Conservation (phyloP, 352 stramenopile genomes). For the Poterioochromonas sp. region DNA sequence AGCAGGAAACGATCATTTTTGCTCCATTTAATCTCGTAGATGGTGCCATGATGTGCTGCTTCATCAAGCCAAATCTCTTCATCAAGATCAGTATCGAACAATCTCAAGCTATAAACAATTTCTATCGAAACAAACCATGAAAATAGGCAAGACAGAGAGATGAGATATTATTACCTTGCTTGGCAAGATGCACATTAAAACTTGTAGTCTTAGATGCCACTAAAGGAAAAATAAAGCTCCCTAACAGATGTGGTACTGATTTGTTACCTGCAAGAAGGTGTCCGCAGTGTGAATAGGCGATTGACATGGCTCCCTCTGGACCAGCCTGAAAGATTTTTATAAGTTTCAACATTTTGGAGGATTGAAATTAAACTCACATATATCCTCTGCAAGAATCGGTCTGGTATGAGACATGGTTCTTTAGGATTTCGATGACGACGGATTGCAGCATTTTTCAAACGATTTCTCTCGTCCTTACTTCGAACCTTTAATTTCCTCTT, state of each 20-base stretch:
- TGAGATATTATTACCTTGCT: not conserved
- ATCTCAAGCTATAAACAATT: not conserved
- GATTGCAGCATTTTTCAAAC: not conserved
- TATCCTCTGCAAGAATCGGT: not conserved
- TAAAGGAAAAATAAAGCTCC: no score
- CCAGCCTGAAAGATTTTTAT: not conserved
- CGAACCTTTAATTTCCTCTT: not conserved
- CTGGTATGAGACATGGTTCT: slow-evolving; percentile 11
- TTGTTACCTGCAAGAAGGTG: slow-evolving; percentile 8
- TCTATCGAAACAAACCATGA: not conserved
- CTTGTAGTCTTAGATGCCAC: no score
- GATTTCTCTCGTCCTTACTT: not conserved
- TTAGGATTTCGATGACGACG: not conserved
- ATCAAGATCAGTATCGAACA: slow-evolving; percentile 2
- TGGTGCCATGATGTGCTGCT: not conserved
- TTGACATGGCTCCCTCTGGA: slow-evolving; percentile 17
- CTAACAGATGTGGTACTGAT: no score
- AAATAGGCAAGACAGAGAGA: not conserved
- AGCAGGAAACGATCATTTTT: slow-evolving; percentile 27
- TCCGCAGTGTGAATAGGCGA: not conserved
- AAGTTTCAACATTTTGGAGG: not conserved
- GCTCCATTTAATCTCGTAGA: slow-evolving; percentile 25
- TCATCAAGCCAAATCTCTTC: slow-evolving; percentile 14
- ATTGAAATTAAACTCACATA: not conserved
- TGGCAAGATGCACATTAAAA: not conserved